Base-by-base conservation (phyloP, 495 filamentous ascomycete species). In the Beverwykella pulmonaria region DNA sequence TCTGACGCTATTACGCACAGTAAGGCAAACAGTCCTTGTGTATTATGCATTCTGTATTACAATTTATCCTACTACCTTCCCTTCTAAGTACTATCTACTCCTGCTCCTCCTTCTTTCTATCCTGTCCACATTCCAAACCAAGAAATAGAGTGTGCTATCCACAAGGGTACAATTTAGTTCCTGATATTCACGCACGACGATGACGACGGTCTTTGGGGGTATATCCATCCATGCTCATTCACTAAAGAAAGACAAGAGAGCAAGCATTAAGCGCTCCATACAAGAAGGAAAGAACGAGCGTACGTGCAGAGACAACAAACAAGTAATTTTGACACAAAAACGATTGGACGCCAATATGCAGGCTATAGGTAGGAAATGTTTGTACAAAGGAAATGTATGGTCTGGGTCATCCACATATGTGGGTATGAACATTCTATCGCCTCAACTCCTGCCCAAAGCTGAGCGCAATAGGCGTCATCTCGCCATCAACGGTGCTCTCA, bases 401-500 rank as follows among this genome's bases (percentile, higher is more conserved):
- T n/a, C n/a, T n/a, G 25, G 14, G 26, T 15, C 7, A n/a, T 19
- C 53, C 32, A 34, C 32, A 12, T 34, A 34, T 34, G 32, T 34
- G 30, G 1, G 29, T 57, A 20, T 4, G 10, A 2, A 27, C 5
- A 19, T 20, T 47, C 32, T 59, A 68, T 19, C 65, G 59, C 34
- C 53, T 22, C 44, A 69, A 26, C 29, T 69, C 67, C 6, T 48
- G 23, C 4, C 67, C 67, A 56, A 69, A 69, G 47, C 50, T 53
- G 25, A 61, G 34, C n/a, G 61, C 67, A 44, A 69, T 65, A 10
- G 67, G 67, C 30, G 67, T 69, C 46, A 65, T 36, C 14, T 72
- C 65, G 3, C 66, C 70, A 63, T 72, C 70, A 17, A 72, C 47
- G 1, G 66, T 69, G 36, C 68, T 71, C 22, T 75, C 73, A 41